These are phyloP conservation scores for Neoboletus brunneissimus DNA, from an alignment of 768 basidiomycete genomes.

Conservation along the genomic window DNA sequence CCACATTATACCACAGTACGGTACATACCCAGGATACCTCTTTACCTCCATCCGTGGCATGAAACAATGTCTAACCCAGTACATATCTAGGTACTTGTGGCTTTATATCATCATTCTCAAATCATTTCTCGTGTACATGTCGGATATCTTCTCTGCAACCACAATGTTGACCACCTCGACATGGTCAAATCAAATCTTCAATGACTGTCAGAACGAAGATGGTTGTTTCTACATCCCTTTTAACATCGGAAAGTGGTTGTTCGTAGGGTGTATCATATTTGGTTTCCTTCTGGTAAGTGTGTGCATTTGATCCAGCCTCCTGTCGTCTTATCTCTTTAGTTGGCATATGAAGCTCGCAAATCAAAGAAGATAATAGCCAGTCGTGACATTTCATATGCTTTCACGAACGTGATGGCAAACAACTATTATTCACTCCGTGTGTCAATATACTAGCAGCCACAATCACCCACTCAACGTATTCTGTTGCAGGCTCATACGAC, in stretches of 20 bases:
- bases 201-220: slow-evolving; percentile 57
- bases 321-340: slow-evolving; percentile 39
- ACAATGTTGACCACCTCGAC: slow-evolving; percentile 90
- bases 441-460: slow-evolving; percentile 28
- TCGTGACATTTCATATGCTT: slow-evolving; percentile 96
- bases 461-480: neutral
- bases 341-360: slow-evolving; percentile 91
- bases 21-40: neutral
- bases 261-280: slow-evolving; percentile 97
- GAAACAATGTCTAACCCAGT: slow-evolving; percentile 10
- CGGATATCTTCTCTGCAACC: slow-evolving; percentile 96
- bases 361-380: slow-evolving; percentile 91
- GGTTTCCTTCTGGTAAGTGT: slow-evolving; percentile 85
- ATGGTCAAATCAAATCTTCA: slow-evolving; percentile 92
- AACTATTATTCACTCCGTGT: slow-evolving; percentile 92
- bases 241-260: slow-evolving; percentile 89
- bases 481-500: slow-evolving; percentile 76
- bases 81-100: slow-evolving; percentile 76
- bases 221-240: slow-evolving; percentile 88
- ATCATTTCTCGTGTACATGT: slow-evolving; percentile 92
- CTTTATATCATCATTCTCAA: slow-evolving; percentile 92
- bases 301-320: neutral
- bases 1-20: neutral
- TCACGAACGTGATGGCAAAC: slow-evolving; percentile 97
- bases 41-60: neutral